Evolutionary conservation across 768 basidiomycete species (phyloP).

Genomic region (Favolaschia claudopus): DNA sequence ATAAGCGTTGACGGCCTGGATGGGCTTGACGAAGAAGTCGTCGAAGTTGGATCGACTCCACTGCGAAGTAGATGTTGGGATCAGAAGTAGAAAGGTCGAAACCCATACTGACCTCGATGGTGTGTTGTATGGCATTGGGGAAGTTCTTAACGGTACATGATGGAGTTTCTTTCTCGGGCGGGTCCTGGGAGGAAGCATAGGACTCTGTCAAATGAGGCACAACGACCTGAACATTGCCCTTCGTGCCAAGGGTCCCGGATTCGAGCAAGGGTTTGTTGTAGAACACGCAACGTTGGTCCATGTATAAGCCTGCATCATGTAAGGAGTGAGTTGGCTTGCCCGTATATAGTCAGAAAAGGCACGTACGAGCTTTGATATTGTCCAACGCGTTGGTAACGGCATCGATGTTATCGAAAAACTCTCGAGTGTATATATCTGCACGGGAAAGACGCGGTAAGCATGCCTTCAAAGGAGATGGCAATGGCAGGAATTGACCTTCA

Average conservation of each 20-base stretch:
- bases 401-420: conserved; percentile 87
- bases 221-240: conserved; percentile 95
- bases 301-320: conserved; percentile 77
- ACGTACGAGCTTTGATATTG: conserved; percentile 93
- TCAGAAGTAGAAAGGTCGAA: not conserved
- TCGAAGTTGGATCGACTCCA: conserved; percentile 97
- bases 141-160: conserved; percentile 99
- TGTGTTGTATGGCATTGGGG: conserved; percentile 97
- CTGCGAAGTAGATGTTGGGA: conserved; percentile 43
- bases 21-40: conserved; percentile 90
- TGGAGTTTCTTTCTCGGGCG: conserved; percentile 96
- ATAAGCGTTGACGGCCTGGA: conserved; percentile 94
- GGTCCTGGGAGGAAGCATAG: conserved; percentile 97
- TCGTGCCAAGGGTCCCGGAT: conserved; percentile 96
- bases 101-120: conserved; percentile 77
- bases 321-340: not conserved
- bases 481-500: conserved; percentile 73
- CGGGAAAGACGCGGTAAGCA: conserved; percentile 55
- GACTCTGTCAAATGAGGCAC: conserved; percentile 94
- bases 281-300: too few species aligned
- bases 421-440: conserved; percentile 85
- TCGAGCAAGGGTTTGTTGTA: conserved; percentile 49
- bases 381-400: conserved; percentile 98
- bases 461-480: conserved; percentile 27
- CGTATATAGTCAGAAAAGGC: not conserved